A percentile compares a stretch with the other conserved stretches of the same genome.
Conservation (phyloP, 2,329 filamentous ascomycete genomes). For the Colletotrichum noveboracense region DNA sequence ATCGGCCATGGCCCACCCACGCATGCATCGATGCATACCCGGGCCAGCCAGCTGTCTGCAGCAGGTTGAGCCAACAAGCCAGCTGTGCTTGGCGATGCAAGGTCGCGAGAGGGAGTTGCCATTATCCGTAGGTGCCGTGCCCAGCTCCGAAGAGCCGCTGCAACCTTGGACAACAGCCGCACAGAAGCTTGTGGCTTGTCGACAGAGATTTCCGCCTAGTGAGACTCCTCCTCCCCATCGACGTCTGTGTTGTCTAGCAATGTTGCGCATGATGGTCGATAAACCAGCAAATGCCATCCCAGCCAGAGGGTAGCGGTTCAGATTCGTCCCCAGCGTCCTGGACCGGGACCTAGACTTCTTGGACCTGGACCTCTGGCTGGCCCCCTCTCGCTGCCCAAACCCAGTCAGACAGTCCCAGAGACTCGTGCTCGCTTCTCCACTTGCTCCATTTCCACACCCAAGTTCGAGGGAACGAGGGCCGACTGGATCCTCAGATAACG, state of each 20-base stretch:
- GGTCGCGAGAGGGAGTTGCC: background rate
- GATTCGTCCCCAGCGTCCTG: background rate
- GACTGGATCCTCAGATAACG: slow-evolving; percentile 13
- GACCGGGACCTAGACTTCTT: background rate
- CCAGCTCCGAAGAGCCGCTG: background rate
- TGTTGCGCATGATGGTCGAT: background rate
- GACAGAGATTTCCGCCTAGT: background rate
- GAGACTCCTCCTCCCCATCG: background rate
- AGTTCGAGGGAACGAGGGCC: slow-evolving; percentile 7
- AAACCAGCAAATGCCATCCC: background rate
- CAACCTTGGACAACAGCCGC: background rate
- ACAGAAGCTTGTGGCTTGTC: background rate
- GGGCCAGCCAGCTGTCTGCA: background rate
- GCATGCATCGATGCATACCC: slow-evolving; percentile 1
- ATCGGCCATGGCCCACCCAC: slow-evolving; percentile 15
- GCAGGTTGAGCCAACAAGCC: background rate
- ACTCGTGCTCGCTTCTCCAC: slow-evolving; percentile 13
- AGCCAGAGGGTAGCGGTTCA: background rate
- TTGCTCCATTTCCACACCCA: background rate
- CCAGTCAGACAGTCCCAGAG: background rate
- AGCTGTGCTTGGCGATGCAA: slow-evolving; percentile 12
- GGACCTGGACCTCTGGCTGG: slow-evolving; percentile 2
- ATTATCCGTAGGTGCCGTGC: slow-evolving; percentile 4
- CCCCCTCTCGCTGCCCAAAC: background rate
- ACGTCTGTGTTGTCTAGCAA: background rate